These are phyloP conservation scores for Scleroderma citrinum DNA, from an alignment of 768 basidiomycete genomes.

Conservation along the genomic window DNA sequence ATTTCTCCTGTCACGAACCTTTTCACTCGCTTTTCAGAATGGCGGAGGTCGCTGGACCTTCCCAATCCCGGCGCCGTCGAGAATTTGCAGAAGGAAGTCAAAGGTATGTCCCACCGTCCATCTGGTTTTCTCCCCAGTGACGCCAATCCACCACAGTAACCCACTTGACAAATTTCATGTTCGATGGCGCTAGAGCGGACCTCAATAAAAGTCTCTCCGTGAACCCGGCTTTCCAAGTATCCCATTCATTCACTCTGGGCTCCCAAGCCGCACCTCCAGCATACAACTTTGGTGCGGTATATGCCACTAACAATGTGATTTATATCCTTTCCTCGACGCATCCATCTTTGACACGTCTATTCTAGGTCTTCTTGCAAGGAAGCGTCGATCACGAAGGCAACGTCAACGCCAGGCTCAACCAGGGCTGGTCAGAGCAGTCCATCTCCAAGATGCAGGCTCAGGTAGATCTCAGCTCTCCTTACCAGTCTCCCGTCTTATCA, in stretches of 20 bases:
- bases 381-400: slow-evolving; percentile 91
- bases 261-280: slow-evolving; percentile 78
- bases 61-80: slow-evolving; percentile 92
- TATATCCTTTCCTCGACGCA: slow-evolving; percentile 12
- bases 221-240: slow-evolving; percentile 96
- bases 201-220: slow-evolving; percentile 88
- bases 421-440: slow-evolving; percentile 74
- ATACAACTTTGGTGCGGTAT: slow-evolving; percentile 94
- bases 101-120: slow-evolving; percentile 45
- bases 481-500: slow-evolving; percentile 6
- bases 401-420: slow-evolving; percentile 82
- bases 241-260: slow-evolving; percentile 90
- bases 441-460: slow-evolving; percentile 86
- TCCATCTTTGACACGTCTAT: slow-evolving; percentile 12
- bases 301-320: slow-evolving; percentile 75
- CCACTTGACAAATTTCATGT: slow-evolving; percentile 89
- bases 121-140: background rate
- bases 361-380: slow-evolving; percentile 89
- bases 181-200: slow-evolving; percentile 97
- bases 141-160: slow-evolving; percentile 78
- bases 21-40: slow-evolving; percentile 70
- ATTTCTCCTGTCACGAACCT: slow-evolving; percentile 55
- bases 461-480: slow-evolving; percentile 40
- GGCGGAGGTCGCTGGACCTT: slow-evolving; percentile 76
- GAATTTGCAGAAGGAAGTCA: slow-evolving; percentile 90